Evolutionary conservation across 2,329 filamentous ascomycete genomes (phyloP).

Genomic region (Chaetomium globosum): DNA sequence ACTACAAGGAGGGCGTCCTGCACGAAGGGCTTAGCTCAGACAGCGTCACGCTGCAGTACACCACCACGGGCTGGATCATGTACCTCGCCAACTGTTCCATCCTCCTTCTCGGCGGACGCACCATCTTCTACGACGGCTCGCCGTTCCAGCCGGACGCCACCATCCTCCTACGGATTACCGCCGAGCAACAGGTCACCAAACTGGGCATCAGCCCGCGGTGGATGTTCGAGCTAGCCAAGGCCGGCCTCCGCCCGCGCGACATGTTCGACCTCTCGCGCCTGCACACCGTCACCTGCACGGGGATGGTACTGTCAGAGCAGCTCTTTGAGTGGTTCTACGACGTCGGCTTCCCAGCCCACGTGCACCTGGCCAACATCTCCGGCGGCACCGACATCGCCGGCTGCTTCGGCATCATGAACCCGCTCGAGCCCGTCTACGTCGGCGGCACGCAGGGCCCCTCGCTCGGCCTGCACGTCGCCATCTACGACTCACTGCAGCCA

Average conservation of each 20-base stretch:
- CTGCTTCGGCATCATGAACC: conserved; percentile 66
- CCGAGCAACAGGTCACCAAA: conserved; percentile 67
- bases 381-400: conserved; percentile 75
- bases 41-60: conserved; percentile 57
- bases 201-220: conserved; percentile 77
- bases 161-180: conserved; percentile 64
- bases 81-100: conserved; percentile 65
- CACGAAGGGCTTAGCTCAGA: conserved; percentile 49
- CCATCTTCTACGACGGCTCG: conserved; percentile 79
- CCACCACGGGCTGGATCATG: conserved; percentile 87
- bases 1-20: conserved; percentile 60
- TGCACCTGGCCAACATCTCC: conserved; percentile 73
- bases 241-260: conserved; percentile 62
- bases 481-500: conserved; percentile 66
- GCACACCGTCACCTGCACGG: conserved; percentile 67
- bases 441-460: conserved; percentile 56
- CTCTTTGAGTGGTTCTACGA: conserved; percentile 81
- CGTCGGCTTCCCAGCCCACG: conserved; percentile 65
- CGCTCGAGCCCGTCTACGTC: conserved; percentile 66
- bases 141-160: conserved; percentile 72
- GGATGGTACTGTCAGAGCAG: conserved; percentile 78
- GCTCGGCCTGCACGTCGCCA: conserved; percentile 54
- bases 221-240: conserved; percentile 71
- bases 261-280: conserved; percentile 65
- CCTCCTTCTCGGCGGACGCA: conserved; percentile 62